Evolutionary conservation across 768 basidiomycete species (phyloP).

Genomic region (Phlegmacium glaucopus): DNA sequence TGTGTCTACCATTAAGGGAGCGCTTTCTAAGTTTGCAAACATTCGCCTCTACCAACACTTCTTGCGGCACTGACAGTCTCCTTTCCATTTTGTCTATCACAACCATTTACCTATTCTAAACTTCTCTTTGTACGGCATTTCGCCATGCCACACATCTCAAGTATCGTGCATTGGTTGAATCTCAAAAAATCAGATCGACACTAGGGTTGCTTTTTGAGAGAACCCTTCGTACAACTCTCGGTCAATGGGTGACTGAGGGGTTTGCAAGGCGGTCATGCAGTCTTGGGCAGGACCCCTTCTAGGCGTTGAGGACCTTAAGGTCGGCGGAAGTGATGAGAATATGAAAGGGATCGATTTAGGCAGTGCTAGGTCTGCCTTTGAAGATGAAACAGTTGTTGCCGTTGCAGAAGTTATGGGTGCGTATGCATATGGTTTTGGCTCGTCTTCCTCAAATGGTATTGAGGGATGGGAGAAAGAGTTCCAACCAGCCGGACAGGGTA

Average conservation of each 20-base stretch:
- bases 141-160: conserved; percentile 59
- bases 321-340: conserved; percentile 22
- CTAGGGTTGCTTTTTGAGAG: conserved; percentile 33
- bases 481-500: conserved; percentile 45
- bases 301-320: conserved; percentile 56
- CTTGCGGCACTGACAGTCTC: conserved; percentile 54
- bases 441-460: conserved; percentile 17
- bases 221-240: conserved; percentile 36
- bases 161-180: conserved; percentile 36
- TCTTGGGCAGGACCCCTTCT: conserved; percentile 63
- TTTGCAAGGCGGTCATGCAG: conserved; percentile 61
- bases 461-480: conserved; percentile 70
- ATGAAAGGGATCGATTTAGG: conserved; percentile 22
- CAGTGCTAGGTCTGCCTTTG: conserved; percentile 39
- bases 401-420: conserved; percentile 74
- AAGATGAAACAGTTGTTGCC: conserved; percentile 66
- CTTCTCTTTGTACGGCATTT: conserved; percentile 53
- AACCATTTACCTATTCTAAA: conserved; percentile 41
- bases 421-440: conserved; percentile 32
- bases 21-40: conserved; percentile 54
- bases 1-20: conserved; percentile 46
- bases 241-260: conserved; percentile 56
- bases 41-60: conserved; percentile 49
- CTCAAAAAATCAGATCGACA: conserved; percentile 28
- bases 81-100: conserved; percentile 47